Evolutionary conservation across 768 basidiomycete species (phyloP).

Genomic region (Cytidiella melzeri): DNA sequence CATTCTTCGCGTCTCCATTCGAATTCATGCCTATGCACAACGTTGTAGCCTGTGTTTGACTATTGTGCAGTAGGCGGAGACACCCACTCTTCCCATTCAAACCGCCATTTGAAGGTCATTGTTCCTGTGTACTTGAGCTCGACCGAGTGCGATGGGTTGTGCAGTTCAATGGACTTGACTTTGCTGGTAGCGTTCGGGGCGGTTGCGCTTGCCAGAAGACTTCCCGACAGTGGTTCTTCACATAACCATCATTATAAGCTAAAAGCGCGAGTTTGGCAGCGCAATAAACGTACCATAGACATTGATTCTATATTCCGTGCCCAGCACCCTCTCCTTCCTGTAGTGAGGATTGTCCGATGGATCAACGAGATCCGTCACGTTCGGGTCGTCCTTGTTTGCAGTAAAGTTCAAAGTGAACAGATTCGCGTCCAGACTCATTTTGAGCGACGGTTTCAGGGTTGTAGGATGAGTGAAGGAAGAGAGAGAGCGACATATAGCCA

Average conservation of each 20-base stretch:
- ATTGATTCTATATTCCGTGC: slow-evolving; percentile 54
- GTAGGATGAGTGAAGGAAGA: background rate
- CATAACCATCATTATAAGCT: no score
- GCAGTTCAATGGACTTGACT: slow-evolving; percentile 66
- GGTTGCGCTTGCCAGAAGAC: slow-evolving; percentile 61
- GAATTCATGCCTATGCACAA: slow-evolving; percentile 57
- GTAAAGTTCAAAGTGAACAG: slow-evolving; percentile 73
- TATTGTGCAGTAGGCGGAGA: background rate
- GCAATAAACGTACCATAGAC: slow-evolving; percentile 49
- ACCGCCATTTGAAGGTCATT: slow-evolving; percentile 68
- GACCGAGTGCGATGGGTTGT: slow-evolving; percentile 64
- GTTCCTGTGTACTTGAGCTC: slow-evolving; percentile 73
- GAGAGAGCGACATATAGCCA: background rate
- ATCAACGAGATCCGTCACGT: slow-evolving; percentile 67
- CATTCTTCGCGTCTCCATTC: slow-evolving; percentile 86
- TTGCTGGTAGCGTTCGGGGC: slow-evolving; percentile 63
- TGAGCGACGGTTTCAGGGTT: background rate
- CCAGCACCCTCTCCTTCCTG: slow-evolving; percentile 56
- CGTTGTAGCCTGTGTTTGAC: background rate
- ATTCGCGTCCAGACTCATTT: slow-evolving; percentile 82
- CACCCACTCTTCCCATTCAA: slow-evolving; percentile 79
- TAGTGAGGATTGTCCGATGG: slow-evolving; percentile 60
- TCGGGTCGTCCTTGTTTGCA: slow-evolving; percentile 50
- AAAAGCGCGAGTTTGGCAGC: no score
- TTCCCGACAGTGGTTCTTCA: slow-evolving; percentile 74